phyloP scores from a whole-genome alignment of 2,329 filamentous ascomycete species.

The Pseudocercospora vitis region DNA sequence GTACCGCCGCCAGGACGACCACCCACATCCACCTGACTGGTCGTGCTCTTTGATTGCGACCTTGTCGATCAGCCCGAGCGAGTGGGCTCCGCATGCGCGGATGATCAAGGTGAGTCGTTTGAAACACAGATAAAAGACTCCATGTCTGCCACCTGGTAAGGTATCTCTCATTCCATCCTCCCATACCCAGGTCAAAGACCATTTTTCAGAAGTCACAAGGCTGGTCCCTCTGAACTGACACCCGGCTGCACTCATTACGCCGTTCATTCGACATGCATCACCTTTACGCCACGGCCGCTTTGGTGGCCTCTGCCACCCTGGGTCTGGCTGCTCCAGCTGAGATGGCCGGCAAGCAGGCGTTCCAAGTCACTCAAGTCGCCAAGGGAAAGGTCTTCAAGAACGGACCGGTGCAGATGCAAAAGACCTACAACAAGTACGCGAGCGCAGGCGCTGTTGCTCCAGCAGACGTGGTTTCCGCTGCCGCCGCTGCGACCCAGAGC shows the following conservation, averaged over 20 bases:
- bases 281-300: conserved; percentile 29
- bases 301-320: conserved; percentile 34
- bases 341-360: conserved; percentile 28
- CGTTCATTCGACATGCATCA: conserved; percentile 34
- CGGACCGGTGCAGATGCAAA: conserved; percentile 41
- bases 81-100: conserved; percentile 10
- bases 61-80: conserved; percentile 19
- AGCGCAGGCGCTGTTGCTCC: conserved; percentile 33
- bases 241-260: conserved; percentile 7
- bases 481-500: conserved; percentile 38
- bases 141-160: conserved; percentile 8
- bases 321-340: conserved; percentile 35
- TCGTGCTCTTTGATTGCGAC: conserved; percentile 28
- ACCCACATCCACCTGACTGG: conserved; percentile 25
- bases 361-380: conserved; percentile 35
- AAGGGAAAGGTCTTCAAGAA: conserved; percentile 37
- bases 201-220: conserved; percentile 5
- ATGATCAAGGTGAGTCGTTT: background rate
- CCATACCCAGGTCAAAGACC: conserved; percentile 6
- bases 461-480: conserved; percentile 34
- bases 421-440: conserved; percentile 44
- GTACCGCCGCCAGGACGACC: conserved; percentile 21
- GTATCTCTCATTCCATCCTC: background rate
- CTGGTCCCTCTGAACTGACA: conserved; percentile 16
- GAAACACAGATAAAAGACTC: conserved; percentile 17